These are phyloP conservation scores for Lanzia echinophila DNA, from an alignment of 2,329 filamentous ascomycete species.

Conservation along the genomic window DNA sequence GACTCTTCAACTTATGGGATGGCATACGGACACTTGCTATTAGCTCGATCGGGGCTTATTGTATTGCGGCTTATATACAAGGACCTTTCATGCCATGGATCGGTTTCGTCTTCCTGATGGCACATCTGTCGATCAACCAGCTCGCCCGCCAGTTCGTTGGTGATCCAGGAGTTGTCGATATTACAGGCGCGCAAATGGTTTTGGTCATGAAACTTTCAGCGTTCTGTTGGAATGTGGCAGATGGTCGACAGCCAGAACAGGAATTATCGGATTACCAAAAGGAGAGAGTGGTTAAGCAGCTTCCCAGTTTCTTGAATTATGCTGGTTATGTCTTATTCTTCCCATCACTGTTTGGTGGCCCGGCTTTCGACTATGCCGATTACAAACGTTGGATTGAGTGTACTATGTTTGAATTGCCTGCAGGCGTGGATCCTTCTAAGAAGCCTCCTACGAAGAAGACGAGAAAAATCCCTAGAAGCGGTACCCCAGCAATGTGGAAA, in stretches of 20 bases:
- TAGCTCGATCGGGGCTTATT: conserved; percentile 72
- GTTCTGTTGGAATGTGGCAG: conserved; percentile 97
- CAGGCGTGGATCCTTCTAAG: conserved; percentile 75
- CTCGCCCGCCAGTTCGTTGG: conserved; percentile 70
- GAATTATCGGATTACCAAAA: conserved; percentile 84
- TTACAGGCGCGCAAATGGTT: conserved; percentile 97
- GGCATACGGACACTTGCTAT: conserved; percentile 75
- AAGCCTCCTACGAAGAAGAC: conserved; percentile 81
- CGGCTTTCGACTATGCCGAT: conserved; percentile 90
- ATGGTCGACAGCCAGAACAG: conserved; percentile 72
- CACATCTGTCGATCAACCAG: conserved; percentile 88
- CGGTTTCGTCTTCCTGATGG: conserved; percentile 89
- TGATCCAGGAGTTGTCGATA: conserved; percentile 65
- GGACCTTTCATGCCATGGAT: conserved; percentile 98
- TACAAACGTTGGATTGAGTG: conserved; percentile 91
- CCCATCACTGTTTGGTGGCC: conserved; percentile 80
- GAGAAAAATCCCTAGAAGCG: conserved; percentile 87
- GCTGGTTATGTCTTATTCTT: conserved; percentile 93
- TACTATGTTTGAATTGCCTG: conserved; percentile 84
- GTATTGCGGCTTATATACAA: conserved; percentile 74
- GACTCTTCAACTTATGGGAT: conserved; percentile 86
- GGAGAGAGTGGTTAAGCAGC: conserved; percentile 65
- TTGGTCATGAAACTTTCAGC: conserved; percentile 94
- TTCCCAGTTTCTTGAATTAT: conserved; percentile 76
- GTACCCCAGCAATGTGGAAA: conserved; percentile 76